Conservation (phyloP, 2,329 filamentous ascomycete genomes). For the Amylocarpus encephaloides region DNA sequence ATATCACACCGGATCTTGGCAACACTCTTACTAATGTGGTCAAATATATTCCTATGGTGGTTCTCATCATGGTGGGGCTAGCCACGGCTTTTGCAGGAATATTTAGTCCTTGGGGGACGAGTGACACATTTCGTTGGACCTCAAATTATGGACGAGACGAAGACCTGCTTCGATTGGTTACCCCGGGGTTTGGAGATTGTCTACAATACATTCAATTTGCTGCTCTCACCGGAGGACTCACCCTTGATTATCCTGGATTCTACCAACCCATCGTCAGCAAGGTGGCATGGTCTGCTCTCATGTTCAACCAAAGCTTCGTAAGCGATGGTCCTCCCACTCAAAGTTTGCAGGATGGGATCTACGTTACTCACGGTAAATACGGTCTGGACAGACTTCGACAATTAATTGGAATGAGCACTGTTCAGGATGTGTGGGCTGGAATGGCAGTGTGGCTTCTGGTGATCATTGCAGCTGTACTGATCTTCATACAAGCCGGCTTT, state of each 20-base stretch:
- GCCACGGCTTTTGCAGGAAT: conserved; percentile 81
- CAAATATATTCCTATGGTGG: conserved; percentile 68
- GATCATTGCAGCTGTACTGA: conserved; percentile 61
- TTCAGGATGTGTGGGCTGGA: conserved; percentile 82
- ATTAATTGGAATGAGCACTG: conserved; percentile 70
- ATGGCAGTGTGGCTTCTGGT: conserved; percentile 88
- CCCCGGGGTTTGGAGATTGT: conserved; percentile 93
- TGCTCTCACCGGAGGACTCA: conserved; percentile 78
- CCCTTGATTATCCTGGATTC: conserved; percentile 84
- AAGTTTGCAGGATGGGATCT: conserved; percentile 77
- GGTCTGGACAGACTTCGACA: conserved; percentile 76
- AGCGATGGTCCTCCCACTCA: conserved; percentile 58
- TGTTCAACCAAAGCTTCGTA: conserved; percentile 91
- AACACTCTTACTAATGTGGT: conserved; percentile 59
- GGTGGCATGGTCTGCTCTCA: conserved; percentile 77
- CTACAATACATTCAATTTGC: conserved; percentile 95
- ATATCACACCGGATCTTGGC: conserved; percentile 78
- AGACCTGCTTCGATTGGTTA: conserved; percentile 84
- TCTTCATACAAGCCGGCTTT: conserved; percentile 73
- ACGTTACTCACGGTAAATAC: conserved; percentile 69
- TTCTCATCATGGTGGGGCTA: conserved; percentile 72
- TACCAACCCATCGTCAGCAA: conserved; percentile 89
- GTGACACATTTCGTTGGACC: conserved; percentile 90
- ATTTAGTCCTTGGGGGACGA: conserved; percentile 89
- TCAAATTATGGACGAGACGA: conserved; percentile 94